Evolutionary conservation across 169 alveolate genomes (phyloP).

Genomic region (Eimeria brunetti): DNA sequence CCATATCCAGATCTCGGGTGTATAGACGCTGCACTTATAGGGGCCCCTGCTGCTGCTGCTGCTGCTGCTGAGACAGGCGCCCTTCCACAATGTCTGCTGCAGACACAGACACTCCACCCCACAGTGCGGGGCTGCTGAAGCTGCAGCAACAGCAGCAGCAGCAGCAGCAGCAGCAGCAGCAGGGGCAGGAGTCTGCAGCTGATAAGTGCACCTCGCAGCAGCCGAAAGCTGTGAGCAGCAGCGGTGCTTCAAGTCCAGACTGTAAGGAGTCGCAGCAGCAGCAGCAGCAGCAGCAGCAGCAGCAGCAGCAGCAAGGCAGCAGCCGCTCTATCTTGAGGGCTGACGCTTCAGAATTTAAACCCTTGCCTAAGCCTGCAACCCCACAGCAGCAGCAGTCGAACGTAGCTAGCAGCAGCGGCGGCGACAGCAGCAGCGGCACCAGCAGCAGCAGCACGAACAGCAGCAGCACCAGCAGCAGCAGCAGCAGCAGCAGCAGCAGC

Average conservation of each 20-base stretch:
- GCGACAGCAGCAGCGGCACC: neutral
- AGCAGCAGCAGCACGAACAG: no score
- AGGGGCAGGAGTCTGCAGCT: constrained; percentile 41
- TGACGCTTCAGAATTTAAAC: constrained; percentile 9
- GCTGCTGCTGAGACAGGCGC: constrained; percentile 23
- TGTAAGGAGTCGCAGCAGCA: neutral
- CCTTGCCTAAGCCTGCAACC: constrained; percentile 21
- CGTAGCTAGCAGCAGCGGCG: constrained; percentile 19
- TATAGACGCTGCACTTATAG: neutral
- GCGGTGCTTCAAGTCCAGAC: constrained; percentile 4
- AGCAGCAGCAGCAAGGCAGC: constrained; percentile 59
- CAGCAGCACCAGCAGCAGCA: constrained; percentile 52
- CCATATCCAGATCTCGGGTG: neutral
- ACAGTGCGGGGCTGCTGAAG: constrained; percentile 52
- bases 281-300: constrained; percentile 19
- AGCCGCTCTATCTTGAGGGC: constrained; percentile 35
- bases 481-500: constrained; percentile 65
- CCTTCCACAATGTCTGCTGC: constrained; percentile 48
- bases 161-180: neutral
- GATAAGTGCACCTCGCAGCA: constrained; percentile 41
- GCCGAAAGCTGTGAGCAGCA: constrained; percentile 37
- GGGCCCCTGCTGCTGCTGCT: constrained; percentile 50
- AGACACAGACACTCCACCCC: constrained; percentile 51
- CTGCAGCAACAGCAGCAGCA: constrained; percentile 71
- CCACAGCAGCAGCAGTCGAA: constrained; percentile 24